A percentile compares a stretch with the other conserved stretches of the same genome.
phyloP scores from a whole-genome alignment of 305 asterid species.

The Vinca major region DNA sequence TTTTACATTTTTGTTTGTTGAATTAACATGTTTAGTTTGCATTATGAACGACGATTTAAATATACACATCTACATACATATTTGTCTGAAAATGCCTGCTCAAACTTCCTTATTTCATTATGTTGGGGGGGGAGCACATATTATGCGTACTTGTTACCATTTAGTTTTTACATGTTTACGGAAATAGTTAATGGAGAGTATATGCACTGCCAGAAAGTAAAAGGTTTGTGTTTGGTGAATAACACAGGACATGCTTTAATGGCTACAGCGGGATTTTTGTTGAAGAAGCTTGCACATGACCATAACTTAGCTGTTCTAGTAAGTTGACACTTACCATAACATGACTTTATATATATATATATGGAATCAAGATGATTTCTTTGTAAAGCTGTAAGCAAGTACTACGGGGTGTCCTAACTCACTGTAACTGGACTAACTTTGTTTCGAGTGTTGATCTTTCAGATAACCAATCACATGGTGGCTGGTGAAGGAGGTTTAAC shows the following conservation, averaged over 20 bases:
- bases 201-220: slow-evolving; percentile 9
- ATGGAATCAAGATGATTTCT: background rate
- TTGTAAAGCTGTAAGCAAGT: background rate
- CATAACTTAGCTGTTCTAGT: slow-evolving; percentile 62
- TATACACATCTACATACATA: background rate
- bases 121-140: too few species aligned
- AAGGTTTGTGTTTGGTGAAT: slow-evolving; percentile 15
- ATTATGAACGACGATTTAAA: background rate
- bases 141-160: background rate
- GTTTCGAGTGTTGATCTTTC: slow-evolving; percentile 15
- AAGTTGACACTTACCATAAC: slow-evolving; percentile 10
- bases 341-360: background rate
- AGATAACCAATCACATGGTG: slow-evolving; percentile 91
- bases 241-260: slow-evolving; percentile 65
- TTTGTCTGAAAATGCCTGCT: background rate
- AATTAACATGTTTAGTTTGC: background rate
- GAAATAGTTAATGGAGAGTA: background rate
- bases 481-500: slow-evolving; percentile 58
- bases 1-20: background rate
- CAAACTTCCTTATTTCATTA: too few species aligned
- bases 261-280: slow-evolving; percentile 59
- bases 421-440: background rate
- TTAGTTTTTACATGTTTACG: too few species aligned
- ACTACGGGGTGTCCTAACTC: background rate
- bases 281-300: slow-evolving; percentile 72